Evolutionary conservation across 2,329 filamentous ascomycete species (phyloP), one percentile per base, ranked within the genome.

Genomic region (Hirsutella rhossiliensis): DNA sequence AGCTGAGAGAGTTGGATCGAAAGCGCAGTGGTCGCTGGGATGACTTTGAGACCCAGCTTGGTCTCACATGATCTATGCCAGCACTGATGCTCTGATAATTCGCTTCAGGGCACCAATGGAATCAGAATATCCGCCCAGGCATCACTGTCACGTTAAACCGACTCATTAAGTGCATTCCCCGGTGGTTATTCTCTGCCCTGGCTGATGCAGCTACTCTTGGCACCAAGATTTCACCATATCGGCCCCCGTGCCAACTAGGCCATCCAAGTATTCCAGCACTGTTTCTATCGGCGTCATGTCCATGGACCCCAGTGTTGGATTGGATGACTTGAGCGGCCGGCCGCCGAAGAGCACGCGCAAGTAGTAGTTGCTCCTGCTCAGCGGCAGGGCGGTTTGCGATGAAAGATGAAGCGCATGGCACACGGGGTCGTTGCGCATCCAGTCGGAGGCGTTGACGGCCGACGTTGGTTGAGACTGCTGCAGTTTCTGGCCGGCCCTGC

Each of bases 1-100:
- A 78, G 57, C 59, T 94, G 55, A 76, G 75, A 56, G 68, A 72
- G 50, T 63, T 94, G 23, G 88, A 95, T 65, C 80, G 82, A 3
- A 72, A 89, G 62, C 75, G 87, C 49, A 74, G 65, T 39, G 83
- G 85, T 13, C 72, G 87, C 52, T 94, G 88, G 87, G 58, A 71
- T 17, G 86, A 94, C 58, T 57, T 88, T 47, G 76, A 80, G 58
- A 66, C 61, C 47, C 56, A 65, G 8, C 52, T 66, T 17, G 50
- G 47, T 23, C 47, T 60, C 17, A 5, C 29, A 20, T 32, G 12
- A n/a, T n/a, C n/a, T n/a, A n/a, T n/a, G n/a, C n/a, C n/a, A n/a
- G n/a, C n/a, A n/a, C n/a, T n/a, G n/a, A n/a, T n/a, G n/a, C n/a
- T n/a, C n/a, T n/a, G n/a, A n/a, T n/a, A n/a, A n/a, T n/a, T n/a